Conservation (phyloP, 768 basidiomycete genomes). For the Cantharellus cinnabarinus region DNA sequence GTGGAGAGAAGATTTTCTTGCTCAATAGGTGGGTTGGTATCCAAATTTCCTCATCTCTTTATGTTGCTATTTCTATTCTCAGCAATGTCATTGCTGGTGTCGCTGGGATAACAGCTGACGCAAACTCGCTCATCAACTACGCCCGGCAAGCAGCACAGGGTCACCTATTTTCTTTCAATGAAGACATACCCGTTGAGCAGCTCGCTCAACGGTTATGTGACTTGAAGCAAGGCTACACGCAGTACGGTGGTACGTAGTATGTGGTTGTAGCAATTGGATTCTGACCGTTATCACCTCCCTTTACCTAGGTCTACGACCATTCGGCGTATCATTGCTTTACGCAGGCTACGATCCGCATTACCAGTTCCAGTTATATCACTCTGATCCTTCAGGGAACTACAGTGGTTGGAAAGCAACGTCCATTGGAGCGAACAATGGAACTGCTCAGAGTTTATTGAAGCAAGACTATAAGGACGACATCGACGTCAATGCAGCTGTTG, state of each 20-base stretch:
- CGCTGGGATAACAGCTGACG: constrained; percentile 90
- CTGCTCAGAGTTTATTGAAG: constrained; percentile 84
- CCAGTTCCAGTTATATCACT: constrained; percentile 92
- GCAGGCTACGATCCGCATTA: constrained; percentile 95
- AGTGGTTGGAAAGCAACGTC: constrained; percentile 96
- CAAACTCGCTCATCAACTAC: constrained; percentile 91
- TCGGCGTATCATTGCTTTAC: constrained; percentile 91
- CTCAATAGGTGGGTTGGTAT: constrained; percentile 38
- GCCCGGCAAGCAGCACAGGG: constrained; percentile 78
- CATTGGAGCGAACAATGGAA: constrained; percentile 96
- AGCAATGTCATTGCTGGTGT: constrained; percentile 94
- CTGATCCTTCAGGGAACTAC: constrained; percentile 96
- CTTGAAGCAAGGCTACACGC: constrained; percentile 97
- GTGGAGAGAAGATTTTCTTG: constrained; percentile 94
- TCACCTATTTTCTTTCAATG: constrained; percentile 79
- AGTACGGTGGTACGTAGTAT: constrained; percentile 58
- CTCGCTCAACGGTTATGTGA: constrained; percentile 87
- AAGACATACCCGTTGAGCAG: constrained; percentile 94
- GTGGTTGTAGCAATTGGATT: not conserved
- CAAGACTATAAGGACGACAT: constrained; percentile 98
- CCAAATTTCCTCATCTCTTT: not conserved
- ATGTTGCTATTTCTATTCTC: not conserved
- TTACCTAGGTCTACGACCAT: constrained; percentile 74
- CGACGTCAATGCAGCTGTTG: constrained; percentile 73
- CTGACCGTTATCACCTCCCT: not conserved